Evolutionary conservation across 129 eudicot species (phyloP).

Genomic region (Pseudognaphalium luteoalbum): DNA sequence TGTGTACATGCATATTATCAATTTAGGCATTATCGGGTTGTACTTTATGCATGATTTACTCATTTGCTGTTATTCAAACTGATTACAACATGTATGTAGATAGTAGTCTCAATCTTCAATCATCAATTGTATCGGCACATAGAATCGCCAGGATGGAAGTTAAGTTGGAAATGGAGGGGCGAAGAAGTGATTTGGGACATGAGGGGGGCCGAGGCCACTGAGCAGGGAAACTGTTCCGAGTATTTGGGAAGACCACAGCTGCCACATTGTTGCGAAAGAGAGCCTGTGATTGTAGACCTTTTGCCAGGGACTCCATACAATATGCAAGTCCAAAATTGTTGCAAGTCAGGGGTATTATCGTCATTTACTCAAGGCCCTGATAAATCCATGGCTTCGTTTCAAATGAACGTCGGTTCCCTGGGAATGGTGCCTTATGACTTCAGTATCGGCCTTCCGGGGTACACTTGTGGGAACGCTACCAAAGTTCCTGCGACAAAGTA

Average conservation of each 20-base stretch:
- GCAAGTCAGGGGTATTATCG: slow-evolving; percentile 67
- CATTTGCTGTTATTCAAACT: neutral
- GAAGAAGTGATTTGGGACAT: slow-evolving; percentile 68
- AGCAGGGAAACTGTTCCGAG: slow-evolving; percentile 66
- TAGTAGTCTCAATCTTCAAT: slow-evolving; percentile 55
- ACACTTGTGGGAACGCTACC: slow-evolving; percentile 62
- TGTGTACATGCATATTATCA: slow-evolving; percentile 12
- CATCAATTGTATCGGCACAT: slow-evolving; percentile 71
- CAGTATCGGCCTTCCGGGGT: slow-evolving; percentile 63
- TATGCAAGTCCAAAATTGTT: slow-evolving; percentile 69
- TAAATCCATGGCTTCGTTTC: slow-evolving; percentile 50
- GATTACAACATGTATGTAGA: slow-evolving; percentile 27
- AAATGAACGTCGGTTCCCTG: slow-evolving; percentile 46
- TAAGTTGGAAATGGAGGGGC: slow-evolving; percentile 71
- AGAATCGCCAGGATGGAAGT: slow-evolving; percentile 75
- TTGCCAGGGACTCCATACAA: slow-evolving; percentile 61
- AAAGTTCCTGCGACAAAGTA: slow-evolving; percentile 61
- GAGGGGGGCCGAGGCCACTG: slow-evolving; percentile 77
- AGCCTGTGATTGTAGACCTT: slow-evolving; percentile 79
- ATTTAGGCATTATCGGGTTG: slow-evolving; percentile 9
- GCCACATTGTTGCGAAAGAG: slow-evolving; percentile 71
- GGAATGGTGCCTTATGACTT: slow-evolving; percentile 47
- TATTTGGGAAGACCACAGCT: slow-evolving; percentile 32
- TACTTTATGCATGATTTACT: slow-evolving; percentile 11
- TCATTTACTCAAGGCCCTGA: slow-evolving; percentile 58